Percentiles rank a stretch among this genome's conserved stretches.
phyloP scores from a whole-genome alignment of 148 eudicot species.

The Spergularia marina region DNA sequence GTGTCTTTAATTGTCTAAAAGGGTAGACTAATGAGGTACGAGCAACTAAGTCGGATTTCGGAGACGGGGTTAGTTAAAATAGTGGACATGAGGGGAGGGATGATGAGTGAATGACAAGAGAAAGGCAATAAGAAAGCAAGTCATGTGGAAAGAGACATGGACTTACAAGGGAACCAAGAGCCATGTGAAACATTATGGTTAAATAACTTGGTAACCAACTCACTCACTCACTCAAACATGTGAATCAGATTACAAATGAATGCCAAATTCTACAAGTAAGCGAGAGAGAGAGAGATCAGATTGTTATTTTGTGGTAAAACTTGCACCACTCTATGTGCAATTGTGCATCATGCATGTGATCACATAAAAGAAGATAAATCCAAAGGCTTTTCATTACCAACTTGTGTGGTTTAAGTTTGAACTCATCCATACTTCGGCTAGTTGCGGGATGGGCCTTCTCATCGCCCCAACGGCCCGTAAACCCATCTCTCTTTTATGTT shows the following conservation, averaged over 20 bases:
- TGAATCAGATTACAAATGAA: neutral
- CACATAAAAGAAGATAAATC: neutral
- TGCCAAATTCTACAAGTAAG: neutral
- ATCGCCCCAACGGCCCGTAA: constrained; percentile 12
- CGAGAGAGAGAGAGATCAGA: too few species aligned
- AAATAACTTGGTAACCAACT: neutral
- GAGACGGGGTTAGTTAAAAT: too few species aligned
- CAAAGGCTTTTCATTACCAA: neutral
- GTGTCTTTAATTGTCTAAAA: too few species aligned
- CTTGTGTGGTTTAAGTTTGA: constrained; percentile 22
- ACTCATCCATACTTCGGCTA: constrained; percentile 16
- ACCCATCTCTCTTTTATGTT: neutral
- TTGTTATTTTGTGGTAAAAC: neutral
- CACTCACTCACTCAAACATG: neutral
- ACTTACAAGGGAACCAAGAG: constrained; percentile 13
- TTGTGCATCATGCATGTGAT: neutral
- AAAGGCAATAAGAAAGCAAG: constrained; percentile 10
- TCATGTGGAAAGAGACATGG: constrained; percentile 21
- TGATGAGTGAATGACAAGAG: neutral
- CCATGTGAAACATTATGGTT: constrained; percentile 21
- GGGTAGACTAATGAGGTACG: too few species aligned
- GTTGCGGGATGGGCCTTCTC: constrained; percentile 14
- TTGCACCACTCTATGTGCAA: constrained; percentile 7
- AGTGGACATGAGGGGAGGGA: too few species aligned
- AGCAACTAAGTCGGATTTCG: too few species aligned